Conservation (phyloP, 2,329 filamentous ascomycete species). For the Ophiosphaerella korrae region DNA sequence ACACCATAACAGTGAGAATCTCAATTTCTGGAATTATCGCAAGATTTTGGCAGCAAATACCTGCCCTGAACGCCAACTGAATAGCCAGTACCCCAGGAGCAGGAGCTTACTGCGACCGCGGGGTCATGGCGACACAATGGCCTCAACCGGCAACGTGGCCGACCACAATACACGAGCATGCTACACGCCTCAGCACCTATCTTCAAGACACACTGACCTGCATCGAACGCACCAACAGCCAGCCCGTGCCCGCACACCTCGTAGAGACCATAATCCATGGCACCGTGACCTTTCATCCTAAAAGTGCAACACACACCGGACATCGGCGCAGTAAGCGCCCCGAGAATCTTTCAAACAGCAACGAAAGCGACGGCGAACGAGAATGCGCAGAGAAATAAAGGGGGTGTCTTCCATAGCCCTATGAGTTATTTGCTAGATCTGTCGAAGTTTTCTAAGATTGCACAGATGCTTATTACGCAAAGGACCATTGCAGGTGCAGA, state of each 20-base stretch:
- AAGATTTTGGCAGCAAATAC: background rate
- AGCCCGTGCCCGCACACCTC: conserved; percentile 10
- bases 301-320: too few relatives aligned
- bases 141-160: conserved; percentile 1
- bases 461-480: conserved; percentile 19
- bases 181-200: conserved; percentile 20
- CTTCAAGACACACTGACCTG: conserved; percentile 13
- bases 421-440: conserved; percentile 14
- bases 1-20: background rate
- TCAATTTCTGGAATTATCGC: background rate
- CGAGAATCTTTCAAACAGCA: too few relatives aligned
- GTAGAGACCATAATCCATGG: background rate
- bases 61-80: background rate
- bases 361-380: too few relatives aligned
- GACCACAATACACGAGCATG: conserved; percentile 13
- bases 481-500: conserved; percentile 3
- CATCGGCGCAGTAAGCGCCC: too few relatives aligned
- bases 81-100: background rate
- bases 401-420: conserved; percentile 7
- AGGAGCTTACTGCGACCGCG: too few relatives aligned
- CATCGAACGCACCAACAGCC: conserved; percentile 16
- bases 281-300: too few relatives aligned
- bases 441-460: conserved; percentile 26
- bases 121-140: conserved; percentile 1
- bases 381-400: background rate